Evolutionary conservation across 306 rosid genomes (phyloP), one percentile per base, ranked within the genome.

Genomic region (Cajanus cajan): DNA sequence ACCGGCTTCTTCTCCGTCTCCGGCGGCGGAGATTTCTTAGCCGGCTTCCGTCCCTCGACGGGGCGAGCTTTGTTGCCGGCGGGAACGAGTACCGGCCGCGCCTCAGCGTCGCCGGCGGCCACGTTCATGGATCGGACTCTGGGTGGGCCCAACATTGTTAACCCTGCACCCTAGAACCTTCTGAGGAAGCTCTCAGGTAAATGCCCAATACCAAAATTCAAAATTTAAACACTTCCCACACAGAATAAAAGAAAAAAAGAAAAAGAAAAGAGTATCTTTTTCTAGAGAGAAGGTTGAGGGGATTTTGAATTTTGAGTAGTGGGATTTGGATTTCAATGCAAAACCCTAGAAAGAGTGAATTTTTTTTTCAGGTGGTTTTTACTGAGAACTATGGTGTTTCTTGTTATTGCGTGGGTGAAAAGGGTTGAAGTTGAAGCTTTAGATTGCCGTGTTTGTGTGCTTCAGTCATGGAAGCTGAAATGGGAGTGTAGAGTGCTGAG

Each of bases 91-190:
- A 89, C 94, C 33, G 91, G 90, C 59, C 90, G 86, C 0, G 86
- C 67, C 67, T 92, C 93, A 8, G 82, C 18, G 24, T 88, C 92
- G 39, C 52, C 71, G 68, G 81, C 82, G 22, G 91, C 77, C 34
- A 86, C 78, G 67, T 90, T 90, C 92, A 85, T 83, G 68, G 95
- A 86, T 80, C 92, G 92, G 79, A 92, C 86, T 87, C 95, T 88
- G 31, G 97, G 97, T 74, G 94, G 97, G 57, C 94, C 92, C 85
- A 92, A 91, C 97, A 91, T 91, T 85, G 44, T 78, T 65, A 87
- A 78, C 47, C 16, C 64, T 80, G 66, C 51, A 45, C 22, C 80
- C 68, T 13, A 54, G 74, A 83, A 64, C 45, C 76, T 40, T 65
- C 58, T 65, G 59, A 65, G 41, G 68, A 16, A 22, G 5, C 66